A percentile compares a stretch with the other conserved stretches of the same genome.
These are phyloP conservation scores for Aspergillus awamori DNA, from an alignment of 2,329 filamentous ascomycete species.

Conservation along the genomic window DNA sequence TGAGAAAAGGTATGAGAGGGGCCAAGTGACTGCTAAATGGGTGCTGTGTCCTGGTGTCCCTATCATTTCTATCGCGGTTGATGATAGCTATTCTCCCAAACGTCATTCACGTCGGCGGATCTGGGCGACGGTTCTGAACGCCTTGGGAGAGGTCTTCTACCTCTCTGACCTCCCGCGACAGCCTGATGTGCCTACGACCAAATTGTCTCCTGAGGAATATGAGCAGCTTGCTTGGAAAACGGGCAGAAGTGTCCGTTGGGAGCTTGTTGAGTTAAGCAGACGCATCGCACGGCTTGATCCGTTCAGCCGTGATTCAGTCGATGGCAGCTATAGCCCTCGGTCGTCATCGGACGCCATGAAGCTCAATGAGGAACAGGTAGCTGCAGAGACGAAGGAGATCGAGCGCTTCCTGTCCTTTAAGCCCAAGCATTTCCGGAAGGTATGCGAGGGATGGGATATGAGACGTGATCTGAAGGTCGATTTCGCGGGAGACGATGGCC, in stretches of 20 bases:
- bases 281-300: constrained; percentile 73
- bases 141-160: constrained; percentile 88
- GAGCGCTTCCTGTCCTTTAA: constrained; percentile 72
- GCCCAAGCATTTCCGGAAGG: constrained; percentile 75
- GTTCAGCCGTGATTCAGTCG: constrained; percentile 66
- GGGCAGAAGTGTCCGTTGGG: constrained; percentile 79
- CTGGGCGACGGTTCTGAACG: constrained; percentile 93
- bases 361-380: constrained; percentile 69
- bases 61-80: constrained; percentile 79
- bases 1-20: constrained; percentile 65
- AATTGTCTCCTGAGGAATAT: constrained; percentile 53
- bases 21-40: constrained; percentile 86
- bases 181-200: constrained; percentile 52
- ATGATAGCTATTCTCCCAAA: constrained; percentile 76
- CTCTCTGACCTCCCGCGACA: constrained; percentile 70
- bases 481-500: constrained; percentile 79
- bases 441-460: constrained; percentile 92
- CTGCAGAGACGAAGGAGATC: constrained; percentile 78
- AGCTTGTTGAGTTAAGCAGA: constrained; percentile 74
- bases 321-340: constrained; percentile 78
- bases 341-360: constrained; percentile 75
- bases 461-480: constrained; percentile 81
- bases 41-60: constrained; percentile 89
- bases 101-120: constrained; percentile 71
- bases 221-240: constrained; percentile 76